Base-by-base conservation (phyloP, 495 filamentous ascomycete species). In the Massariosphaeria phaeospora region DNA sequence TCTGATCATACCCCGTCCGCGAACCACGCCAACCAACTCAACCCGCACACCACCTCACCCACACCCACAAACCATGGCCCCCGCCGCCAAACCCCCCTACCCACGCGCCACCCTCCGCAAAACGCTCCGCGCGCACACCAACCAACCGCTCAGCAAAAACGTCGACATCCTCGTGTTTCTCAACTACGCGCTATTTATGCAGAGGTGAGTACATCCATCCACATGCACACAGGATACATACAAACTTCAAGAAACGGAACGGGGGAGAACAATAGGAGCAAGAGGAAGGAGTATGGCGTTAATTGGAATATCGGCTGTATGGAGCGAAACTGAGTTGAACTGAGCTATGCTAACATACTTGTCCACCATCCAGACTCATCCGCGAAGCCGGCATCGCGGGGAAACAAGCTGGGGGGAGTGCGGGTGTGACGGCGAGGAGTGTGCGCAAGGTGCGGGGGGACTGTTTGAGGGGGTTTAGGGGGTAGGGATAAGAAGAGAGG, bases 131-230 rank as follows among this genome's bases (percentile, higher is more conserved):
- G 89, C 89, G 25, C 89, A 95, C 68, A 84, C 86, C 3, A 85
- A 87, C 46, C 79, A 80, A 57, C 84, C 76, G 48, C 69, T 95
- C 56, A 87, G 83, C 74, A 91, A 90, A 69, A 91, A 95, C 63
- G 84, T 82, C 38, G 91, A 95, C 72, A 82, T 95, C 51, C 72
- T 91, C 75, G 89, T 93, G 20, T 94, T 89, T 65, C 75, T 96
- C 29, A 86, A 96, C 64, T 95, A 95, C 65, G 83, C 86, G 65
- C 76, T 95, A 7, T 96, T 96, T 63, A 81, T 96, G 73, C 84
- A 94, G 77, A 84, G 85, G 89, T 93, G 71, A 57, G 79, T 48
- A 11, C 31, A 27, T 35, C 31, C 20, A 21, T 8, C 17, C 23
- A 29, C 17, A 21, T 1, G 15, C 27, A 18, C 20, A 23, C n/a